Evolutionary conservation across 305 asterid species (phyloP), one percentile per base, ranked within the genome.

Genomic region (Solanum hybrid): DNA sequence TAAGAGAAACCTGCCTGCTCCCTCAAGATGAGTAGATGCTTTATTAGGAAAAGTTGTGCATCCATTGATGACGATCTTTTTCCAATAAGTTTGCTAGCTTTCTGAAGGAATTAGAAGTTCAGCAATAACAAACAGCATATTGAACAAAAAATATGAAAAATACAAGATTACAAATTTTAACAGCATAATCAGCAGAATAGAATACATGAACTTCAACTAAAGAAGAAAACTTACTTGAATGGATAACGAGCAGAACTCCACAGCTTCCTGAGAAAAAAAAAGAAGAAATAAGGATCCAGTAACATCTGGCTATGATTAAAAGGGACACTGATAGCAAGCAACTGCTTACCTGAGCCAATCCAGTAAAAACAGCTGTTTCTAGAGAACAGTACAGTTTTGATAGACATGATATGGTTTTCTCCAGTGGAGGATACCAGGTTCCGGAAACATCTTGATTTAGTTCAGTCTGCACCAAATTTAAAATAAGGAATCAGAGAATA

Each of bases 401-500:
- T 91, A 98, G 92, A 90, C 99, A 98, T 71, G 99, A 93, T 91
- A 98, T 92, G 37, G 99, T 98, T 94, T 94, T 98, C 97, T 98
- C 99, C 87, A 98, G 95, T 24, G 99, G 98, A 90, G 99, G 99
- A 90, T 96, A 98, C 99, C 99, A 98, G 56, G 96, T 95, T 89
- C 87, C 94, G 38, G 98, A 93, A 86, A 93, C 93, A 92, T 97
- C 98, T 89, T 95, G 92, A 90, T 92, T 94, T 90, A 93, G 97
- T 91, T 92, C 96, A 91, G 92, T 90, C 99, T 97, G 98, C 93
- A 90, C 77, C 85, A 85, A 56, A 31, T 85, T 10, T 32, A 56
- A 56, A 85, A 85, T 56, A 91, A 89, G 93, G 89, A 71, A 69
- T 90, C 86, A 88, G 88, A 86, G 86, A 88, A 84, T 78, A 87